Evolutionary conservation across 768 basidiomycete species (phyloP), one percentile per base, ranked within the genome.

Genomic region (Hygrophoropsis aurantiaca): DNA sequence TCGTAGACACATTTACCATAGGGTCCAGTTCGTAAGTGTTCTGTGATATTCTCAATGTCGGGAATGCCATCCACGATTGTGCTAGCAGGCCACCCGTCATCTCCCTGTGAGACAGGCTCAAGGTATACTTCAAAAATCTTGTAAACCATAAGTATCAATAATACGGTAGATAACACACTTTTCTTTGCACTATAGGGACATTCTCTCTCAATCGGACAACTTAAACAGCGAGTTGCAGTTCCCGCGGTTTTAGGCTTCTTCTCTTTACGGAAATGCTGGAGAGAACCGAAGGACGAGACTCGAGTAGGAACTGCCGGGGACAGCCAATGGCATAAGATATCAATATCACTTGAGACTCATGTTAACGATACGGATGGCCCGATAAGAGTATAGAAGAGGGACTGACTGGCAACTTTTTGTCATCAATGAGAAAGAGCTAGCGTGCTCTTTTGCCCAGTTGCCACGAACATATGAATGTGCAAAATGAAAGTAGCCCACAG

Each of bases 381-480:
- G 20, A 24, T 46, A 25, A 16, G 25, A 34, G 16, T n/a, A 26
- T 19, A 39, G 40, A 33, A 33, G 43, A 40, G 40, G 4, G 20
- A 69, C 84, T 58, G 63, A 91, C 90, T 94, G 92, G 78, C 87
- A 94, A 54, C 84, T 83, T 72, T 94, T 94, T 15, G 90, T 86
- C 84, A 94, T 82, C 42, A 94, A 76, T 11, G 86, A 82, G 64
- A 94, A 94, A 19, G 82, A 85, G 55, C 87, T 86, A 5, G 74
- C 69, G 3, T 69, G 65, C 59, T 94, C 87, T 20, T 72, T 80
- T 3, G 72, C 65, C 92, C 92, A 94, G 60, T 85, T 84, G 2
- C 82, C 92, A 26, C 92, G 80, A 24, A 94, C 92, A 57, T 81
- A 94, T 0, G 88, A 90, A 64, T 94, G 92, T 2, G 91, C 87